Conservation (phyloP, 495 filamentous ascomycete genomes). For the Endocarpon pusillum region DNA sequence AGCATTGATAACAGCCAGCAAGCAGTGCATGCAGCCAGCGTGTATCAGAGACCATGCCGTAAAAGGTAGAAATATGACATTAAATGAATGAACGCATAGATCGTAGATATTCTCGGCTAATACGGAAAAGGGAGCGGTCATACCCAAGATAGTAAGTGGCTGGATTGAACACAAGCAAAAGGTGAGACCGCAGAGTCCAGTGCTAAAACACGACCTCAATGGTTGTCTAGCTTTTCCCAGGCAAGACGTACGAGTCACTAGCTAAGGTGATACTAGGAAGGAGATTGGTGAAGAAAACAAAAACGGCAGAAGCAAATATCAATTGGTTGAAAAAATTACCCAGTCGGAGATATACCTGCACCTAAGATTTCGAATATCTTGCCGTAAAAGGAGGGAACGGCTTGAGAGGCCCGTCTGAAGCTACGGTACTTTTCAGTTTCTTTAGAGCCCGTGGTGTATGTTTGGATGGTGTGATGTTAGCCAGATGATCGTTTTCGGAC, state of each 20-base stretch:
- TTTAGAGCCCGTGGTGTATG: constrained; percentile 22
- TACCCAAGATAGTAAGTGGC: constrained; percentile 54
- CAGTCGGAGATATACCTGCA: constrained; percentile 47
- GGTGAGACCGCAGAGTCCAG: constrained; percentile 47
- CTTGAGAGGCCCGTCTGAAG: constrained; percentile 26
- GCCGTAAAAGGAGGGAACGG: constrained; percentile 44
- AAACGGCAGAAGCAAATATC: constrained; percentile 52
- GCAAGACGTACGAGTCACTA: constrained; percentile 49
- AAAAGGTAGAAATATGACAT: constrained; percentile 39
- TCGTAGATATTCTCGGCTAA: constrained; percentile 53
- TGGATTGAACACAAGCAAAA: constrained; percentile 54
- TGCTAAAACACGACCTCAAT: constrained; percentile 59
- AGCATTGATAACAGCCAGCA: constrained; percentile 54
- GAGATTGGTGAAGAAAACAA: constrained; percentile 62
- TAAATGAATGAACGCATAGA: constrained; percentile 37
- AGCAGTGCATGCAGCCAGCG: constrained; percentile 50
- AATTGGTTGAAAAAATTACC: constrained; percentile 53
- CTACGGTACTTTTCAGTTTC: constrained; percentile 20
- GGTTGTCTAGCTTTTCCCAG: constrained; percentile 49
- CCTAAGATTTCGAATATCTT: constrained; percentile 39
- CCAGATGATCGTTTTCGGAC: constrained; percentile 8
- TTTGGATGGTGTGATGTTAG: constrained; percentile 25
- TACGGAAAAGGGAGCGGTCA: constrained; percentile 60
- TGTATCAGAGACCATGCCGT: constrained; percentile 65
- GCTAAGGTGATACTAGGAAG: constrained; percentile 60